Conservation (phyloP, 345 rosid genomes). For the Mangifera indica region DNA sequence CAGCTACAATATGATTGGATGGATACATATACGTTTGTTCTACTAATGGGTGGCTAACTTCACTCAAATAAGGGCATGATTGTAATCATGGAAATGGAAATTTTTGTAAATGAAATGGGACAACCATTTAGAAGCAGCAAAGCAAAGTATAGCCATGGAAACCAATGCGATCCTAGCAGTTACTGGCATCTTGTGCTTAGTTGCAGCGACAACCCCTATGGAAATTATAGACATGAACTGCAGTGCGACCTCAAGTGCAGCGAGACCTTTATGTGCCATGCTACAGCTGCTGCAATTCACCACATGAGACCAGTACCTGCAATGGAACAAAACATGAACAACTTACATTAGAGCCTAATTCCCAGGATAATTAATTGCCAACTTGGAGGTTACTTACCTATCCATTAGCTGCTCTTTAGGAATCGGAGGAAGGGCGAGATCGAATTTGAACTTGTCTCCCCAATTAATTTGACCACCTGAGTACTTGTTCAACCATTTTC, state of each 20-base stretch:
- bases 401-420: constrained; percentile 73
- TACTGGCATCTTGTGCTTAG: constrained; percentile 41
- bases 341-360: background rate
- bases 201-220: constrained; percentile 52
- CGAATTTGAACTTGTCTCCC: constrained; percentile 62
- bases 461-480: constrained; percentile 63
- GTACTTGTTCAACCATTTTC: constrained; percentile 76
- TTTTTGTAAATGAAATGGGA: constrained; percentile 62
- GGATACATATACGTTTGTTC: background rate
- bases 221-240: constrained; percentile 51
- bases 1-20: background rate
- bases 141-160: constrained; percentile 44
- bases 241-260: constrained; percentile 47
- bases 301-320: constrained; percentile 86
- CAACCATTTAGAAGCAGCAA: constrained; percentile 70
- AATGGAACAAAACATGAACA: constrained; percentile 1
- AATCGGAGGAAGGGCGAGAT: constrained; percentile 58
- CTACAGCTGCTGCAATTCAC: constrained; percentile 77
- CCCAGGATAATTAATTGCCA: background rate
- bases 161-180: constrained; percentile 41
- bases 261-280: constrained; percentile 57
- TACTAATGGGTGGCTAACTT: background rate
- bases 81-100: constrained; percentile 71
- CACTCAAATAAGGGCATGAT: constrained; percentile 51
- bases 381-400: constrained; percentile 48